phyloP scores from a whole-genome alignment of 352 stramenopile genomes.

The Globisporangium acanthophoron region DNA sequence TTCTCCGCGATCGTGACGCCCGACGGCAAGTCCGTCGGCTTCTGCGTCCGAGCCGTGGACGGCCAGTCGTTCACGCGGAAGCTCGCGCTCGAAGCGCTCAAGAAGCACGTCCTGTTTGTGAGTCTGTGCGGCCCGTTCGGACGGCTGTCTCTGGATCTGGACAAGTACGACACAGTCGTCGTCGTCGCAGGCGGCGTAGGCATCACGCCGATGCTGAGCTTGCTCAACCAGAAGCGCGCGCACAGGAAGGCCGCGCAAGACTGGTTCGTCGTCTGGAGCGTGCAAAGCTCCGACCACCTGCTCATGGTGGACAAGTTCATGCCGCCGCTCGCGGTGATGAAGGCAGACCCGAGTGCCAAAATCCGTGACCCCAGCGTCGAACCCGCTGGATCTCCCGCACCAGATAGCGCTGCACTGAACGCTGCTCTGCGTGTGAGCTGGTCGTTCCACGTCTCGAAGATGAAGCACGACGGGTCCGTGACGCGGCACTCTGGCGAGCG shows the following conservation, averaged over 20 bases:
- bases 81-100: constrained; percentile 37
- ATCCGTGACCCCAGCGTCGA: constrained; percentile 48
- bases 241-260: constrained; percentile 21
- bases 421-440: constrained; percentile 41
- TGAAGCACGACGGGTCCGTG: constrained; percentile 34
- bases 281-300: constrained; percentile 49
- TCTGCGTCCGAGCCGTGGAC: constrained; percentile 61
- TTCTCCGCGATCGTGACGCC: constrained; percentile 76
- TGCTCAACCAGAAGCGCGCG: constrained; percentile 57
- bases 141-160: constrained; percentile 52
- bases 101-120: constrained; percentile 35
- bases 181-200: constrained; percentile 67
- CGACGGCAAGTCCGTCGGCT: constrained; percentile 73
- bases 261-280: constrained; percentile 64
- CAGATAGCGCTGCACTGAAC: constrained; percentile 3
- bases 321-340: constrained; percentile 34
- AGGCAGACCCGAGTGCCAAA: constrained; percentile 18
- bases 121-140: constrained; percentile 69
- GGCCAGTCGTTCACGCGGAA: constrained; percentile 43
- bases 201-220: constrained; percentile 71
- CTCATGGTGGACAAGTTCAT: constrained; percentile 75
- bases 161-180: constrained; percentile 61
- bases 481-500: constrained; percentile 46
- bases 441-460: constrained; percentile 59
- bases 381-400: not conserved